Base-by-base conservation (phyloP, 2,329 filamentous ascomycete species). In the Simplicillium sp. region DNA sequence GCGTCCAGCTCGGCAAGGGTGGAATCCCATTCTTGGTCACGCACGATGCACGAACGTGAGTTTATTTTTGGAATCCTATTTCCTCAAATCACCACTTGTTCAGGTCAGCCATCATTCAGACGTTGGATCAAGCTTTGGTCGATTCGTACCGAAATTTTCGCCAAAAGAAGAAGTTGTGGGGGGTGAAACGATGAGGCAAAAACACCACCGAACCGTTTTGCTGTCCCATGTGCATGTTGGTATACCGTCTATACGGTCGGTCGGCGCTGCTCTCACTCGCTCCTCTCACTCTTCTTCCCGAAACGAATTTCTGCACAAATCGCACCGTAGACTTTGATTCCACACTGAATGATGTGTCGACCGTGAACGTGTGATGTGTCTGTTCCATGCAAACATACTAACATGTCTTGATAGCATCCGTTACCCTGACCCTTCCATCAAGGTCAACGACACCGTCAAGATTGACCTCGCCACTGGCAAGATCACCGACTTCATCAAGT, bases 1-100 rank as follows among this genome's bases (percentile, higher is more conserved):
- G 90, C 64, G 92, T 98, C 51, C 92, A 98, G 80, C 82, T 98
- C 62, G 92, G 92, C 79, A 90, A 88, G 74, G 94, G 92, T 75
- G 92, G 89, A 78, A 94, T 98, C 83, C 92, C 92, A 94, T 98
- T 95, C 89, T 96, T 97, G 88, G 92, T 98, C 87, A 98, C 92
- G 89, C 92, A 98, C 87, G 92, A 98, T 92, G 92, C 92, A 76
- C 85, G 92, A 88, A 98, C 92, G 90, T 98, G 79, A 95, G 90
- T 97, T 44, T 34, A 25, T 36, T 44, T 34, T 37, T 36, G 20
- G 9, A 25, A 14, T 36, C 14, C 14, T 14, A 9, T 25, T 38
- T 84, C 80, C 84, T 25, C 20, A 25, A 25, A 25, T 5, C 20
- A 25, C 20, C n/a, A n/a, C 5, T 25, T 9, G 20, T 25, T 25